phyloP scores from a whole-genome alignment of 2,329 filamentous ascomycete genomes.

The Claviceps lovelessii region DNA sequence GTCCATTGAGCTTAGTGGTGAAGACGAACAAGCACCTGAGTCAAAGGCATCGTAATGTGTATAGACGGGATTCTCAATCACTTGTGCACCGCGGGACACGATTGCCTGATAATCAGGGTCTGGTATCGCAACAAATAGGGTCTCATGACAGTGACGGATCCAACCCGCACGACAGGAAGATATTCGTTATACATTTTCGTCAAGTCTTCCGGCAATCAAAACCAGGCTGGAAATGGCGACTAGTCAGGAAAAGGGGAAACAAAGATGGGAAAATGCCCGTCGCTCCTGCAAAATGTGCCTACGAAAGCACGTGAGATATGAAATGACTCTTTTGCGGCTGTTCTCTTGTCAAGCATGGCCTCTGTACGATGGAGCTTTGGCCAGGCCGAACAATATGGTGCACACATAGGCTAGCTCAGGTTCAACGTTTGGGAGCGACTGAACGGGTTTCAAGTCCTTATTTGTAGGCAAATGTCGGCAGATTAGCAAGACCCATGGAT shows the following conservation, averaged over 20 bases:
- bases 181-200: not conserved
- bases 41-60: conserved; percentile 2
- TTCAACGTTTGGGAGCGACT: not conserved
- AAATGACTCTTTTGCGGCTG: not conserved
- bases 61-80: not conserved
- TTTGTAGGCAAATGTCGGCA: not conserved
- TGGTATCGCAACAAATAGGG: not conserved
- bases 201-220: not conserved
- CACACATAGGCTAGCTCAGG: not conserved
- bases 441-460: not conserved
- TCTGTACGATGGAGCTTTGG: not conserved
- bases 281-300: not conserved
- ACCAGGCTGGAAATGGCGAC: not conserved
- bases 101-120: not conserved
- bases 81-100: not conserved
- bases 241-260: not conserved
- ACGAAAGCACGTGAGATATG: not conserved
- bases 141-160: not conserved
- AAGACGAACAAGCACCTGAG: conserved; percentile 14
- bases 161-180: conserved; percentile 1
- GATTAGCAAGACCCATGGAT: not conserved
- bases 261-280: not conserved
- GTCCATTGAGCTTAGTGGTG: conserved; percentile 23
- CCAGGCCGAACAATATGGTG: not conserved
- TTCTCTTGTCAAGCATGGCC: not conserved